Percentiles rank a stretch among this genome's conserved stretches.
phyloP scores from a whole-genome alignment of 2,329 filamentous ascomycete species.

The Didymella segeticola region DNA sequence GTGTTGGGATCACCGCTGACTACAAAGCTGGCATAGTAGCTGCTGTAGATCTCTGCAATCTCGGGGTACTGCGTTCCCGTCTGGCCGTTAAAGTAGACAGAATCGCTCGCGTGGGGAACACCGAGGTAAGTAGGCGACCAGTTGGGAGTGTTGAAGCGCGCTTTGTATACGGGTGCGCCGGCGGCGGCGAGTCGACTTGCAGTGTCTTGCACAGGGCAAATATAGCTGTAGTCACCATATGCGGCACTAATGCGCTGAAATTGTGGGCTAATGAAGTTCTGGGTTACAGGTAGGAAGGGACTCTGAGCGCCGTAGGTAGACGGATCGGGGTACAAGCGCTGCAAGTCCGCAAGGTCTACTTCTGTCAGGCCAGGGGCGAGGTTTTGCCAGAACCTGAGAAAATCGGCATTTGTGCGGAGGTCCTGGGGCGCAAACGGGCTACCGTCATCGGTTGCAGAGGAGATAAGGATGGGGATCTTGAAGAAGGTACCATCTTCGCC shows the following conservation, averaged over 20 bases:
- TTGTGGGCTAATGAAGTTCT: slow-evolving; percentile 52
- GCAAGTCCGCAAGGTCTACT: slow-evolving; percentile 39
- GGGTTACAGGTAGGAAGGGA: slow-evolving; percentile 34
- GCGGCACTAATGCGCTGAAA: slow-evolving; percentile 55
- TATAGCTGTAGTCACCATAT: slow-evolving; percentile 46
- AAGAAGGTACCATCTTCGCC: slow-evolving; percentile 45
- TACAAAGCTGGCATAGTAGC: slow-evolving; percentile 47
- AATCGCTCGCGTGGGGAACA: slow-evolving; percentile 44
- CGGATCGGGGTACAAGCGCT: slow-evolving; percentile 39
- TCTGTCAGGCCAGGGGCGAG: slow-evolving; percentile 38
- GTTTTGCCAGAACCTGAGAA: slow-evolving; percentile 41
- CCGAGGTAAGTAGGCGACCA: slow-evolving; percentile 33
- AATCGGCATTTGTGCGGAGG: slow-evolving; percentile 47
- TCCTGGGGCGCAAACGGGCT: slow-evolving; percentile 39
- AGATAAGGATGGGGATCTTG: slow-evolving; percentile 42
- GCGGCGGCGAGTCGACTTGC: slow-evolving; percentile 32
- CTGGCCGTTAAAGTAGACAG: slow-evolving; percentile 41
- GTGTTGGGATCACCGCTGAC: slow-evolving; percentile 46
- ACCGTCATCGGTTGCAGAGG: slow-evolving; percentile 48
- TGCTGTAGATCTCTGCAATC: slow-evolving; percentile 41
- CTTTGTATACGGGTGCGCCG: slow-evolving; percentile 42
- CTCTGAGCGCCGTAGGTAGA: slow-evolving; percentile 11
- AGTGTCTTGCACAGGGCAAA: slow-evolving; percentile 46
- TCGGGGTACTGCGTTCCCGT: slow-evolving; percentile 36
- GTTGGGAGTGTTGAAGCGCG: slow-evolving; percentile 47